phyloP scores from a whole-genome alignment of 2,329 filamentous ascomycete genomes.

The Paecilomyces fulvus region DNA sequence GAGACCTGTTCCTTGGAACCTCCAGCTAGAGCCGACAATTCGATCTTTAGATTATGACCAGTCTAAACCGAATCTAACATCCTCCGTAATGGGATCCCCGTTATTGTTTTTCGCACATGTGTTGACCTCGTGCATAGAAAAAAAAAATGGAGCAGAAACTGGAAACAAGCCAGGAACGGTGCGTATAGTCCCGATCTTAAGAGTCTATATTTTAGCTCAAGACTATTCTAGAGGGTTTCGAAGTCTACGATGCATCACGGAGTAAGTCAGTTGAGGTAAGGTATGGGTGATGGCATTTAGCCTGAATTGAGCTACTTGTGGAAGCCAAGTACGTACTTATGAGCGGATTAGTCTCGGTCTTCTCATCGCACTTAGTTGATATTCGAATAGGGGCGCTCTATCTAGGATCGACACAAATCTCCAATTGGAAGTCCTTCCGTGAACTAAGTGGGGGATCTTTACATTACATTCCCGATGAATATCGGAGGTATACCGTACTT shows the following conservation, averaged over 20 bases:
- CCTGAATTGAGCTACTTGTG: too few relatives aligned
- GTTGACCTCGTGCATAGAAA: neutral
- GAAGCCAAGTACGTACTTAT: too few relatives aligned
- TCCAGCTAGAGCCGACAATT: neutral
- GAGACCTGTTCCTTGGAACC: neutral
- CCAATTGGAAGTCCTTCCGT: neutral
- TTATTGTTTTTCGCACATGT: neutral
- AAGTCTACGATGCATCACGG: too few relatives aligned
- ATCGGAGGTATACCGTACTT: neutral
- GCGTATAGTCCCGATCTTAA: neutral
- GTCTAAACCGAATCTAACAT: neutral
- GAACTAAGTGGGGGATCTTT: neutral
- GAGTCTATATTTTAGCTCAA: too few relatives aligned
- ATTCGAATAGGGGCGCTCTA: neutral
- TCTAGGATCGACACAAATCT: neutral
- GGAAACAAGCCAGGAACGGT: neutral
- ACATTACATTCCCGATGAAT: neutral
- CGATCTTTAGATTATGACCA: neutral
- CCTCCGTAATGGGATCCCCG: neutral
- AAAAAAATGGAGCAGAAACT: neutral
- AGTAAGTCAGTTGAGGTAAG: too few relatives aligned
- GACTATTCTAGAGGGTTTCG: too few relatives aligned
- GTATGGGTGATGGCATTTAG: too few relatives aligned
- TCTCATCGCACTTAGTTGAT: too few relatives aligned
- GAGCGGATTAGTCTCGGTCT: too few relatives aligned